Evolutionary conservation across 1,284 basidiomycete genomes (phyloP), one percentile per base, ranked within the genome.

Genomic region (Austroboletus novae-zelandiae): DNA sequence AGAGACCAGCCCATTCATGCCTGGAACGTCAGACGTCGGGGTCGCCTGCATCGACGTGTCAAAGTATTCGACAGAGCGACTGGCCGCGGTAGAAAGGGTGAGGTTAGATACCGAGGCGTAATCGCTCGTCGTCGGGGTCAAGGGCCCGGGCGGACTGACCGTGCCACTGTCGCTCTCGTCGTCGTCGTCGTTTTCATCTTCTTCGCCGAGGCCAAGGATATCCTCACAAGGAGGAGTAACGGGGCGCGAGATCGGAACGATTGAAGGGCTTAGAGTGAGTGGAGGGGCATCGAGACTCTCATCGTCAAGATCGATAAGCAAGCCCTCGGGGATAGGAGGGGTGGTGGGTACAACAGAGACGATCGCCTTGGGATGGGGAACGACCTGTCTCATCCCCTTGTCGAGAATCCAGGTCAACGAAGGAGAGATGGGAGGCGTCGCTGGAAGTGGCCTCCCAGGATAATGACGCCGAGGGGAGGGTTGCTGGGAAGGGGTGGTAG

Each of bases 331-430:
- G 11, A 67, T 64, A 18, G 63, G 62, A 0, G 65, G 62, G 5
- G 62, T 67, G 2, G 58, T 52, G 1, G 64, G 62, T 4, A 56
- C 13, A 31, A 41, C 46, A 14, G 55, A 67, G 9, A 64, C 54
- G 1, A 48, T 47, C 14, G 50, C 40, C 47, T 62, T 66, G 17
- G 55, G 52, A 44, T 52, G 57, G 3, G 51, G 54, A 7, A 18
- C 29, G 10, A 54, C 46, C 1, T 44, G 57, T 8, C 29, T 42
- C 42, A 37, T 23, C 2, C 61, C 58, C 52, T 61, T 66, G 51
- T 66, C 64, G 31, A 69, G 67, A 45, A 66, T 52, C 66, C 65
- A 70, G 4, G 64, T 65, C 50, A 68, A 45, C 9, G 65, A 70
- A 17, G 68, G 65, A 9, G 68, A 70, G 8, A 64, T 39, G 15